Evolutionary conservation across 192 early-diverging fungal species (phyloP).

Genomic region (Allomyces javanicus): DNA sequence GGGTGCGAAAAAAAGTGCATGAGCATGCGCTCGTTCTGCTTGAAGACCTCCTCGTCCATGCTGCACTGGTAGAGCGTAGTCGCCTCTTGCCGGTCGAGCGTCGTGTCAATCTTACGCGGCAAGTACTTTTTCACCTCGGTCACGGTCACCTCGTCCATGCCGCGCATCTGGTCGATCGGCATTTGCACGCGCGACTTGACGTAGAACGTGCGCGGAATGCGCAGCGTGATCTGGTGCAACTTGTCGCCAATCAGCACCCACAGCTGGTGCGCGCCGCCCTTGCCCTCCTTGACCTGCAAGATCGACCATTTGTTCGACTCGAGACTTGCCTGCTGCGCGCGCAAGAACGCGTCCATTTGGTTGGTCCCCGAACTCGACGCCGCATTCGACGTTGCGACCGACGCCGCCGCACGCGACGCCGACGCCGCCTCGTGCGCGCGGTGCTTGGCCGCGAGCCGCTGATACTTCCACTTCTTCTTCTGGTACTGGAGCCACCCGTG

Average conservation of each 20-base stretch:
- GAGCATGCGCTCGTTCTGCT: conserved; percentile 48
- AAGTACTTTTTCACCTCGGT: background rate
- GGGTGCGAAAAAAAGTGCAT: conserved; percentile 66
- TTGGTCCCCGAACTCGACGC: background rate
- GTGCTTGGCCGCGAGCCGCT: conserved; percentile 14
- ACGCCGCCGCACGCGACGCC: conserved; percentile 12
- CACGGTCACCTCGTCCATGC: background rate
- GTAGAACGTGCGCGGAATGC: conserved; percentile 65
- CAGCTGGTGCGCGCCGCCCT: conserved; percentile 65
- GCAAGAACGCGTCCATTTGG: conserved; percentile 38
- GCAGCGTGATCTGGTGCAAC: conserved; percentile 48
- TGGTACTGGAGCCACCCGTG: conserved; percentile 50
- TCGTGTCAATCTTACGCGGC: background rate
- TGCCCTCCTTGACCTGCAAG: conserved; percentile 65
- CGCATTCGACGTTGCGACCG: background rate
- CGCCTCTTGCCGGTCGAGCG: conserved; percentile 25
- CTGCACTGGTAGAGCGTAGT: conserved; percentile 56
- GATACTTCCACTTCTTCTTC: conserved; percentile 54
- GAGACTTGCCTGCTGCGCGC: conserved; percentile 42
- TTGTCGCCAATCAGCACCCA: conserved; percentile 58
- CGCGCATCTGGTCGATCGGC: conserved; percentile 13
- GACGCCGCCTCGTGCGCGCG: conserved; percentile 24
- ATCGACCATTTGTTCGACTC: conserved; percentile 58
- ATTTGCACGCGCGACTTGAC: conserved; percentile 49
- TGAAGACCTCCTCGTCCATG: conserved; percentile 64